Evolutionary conservation across 2,329 filamentous ascomycete genomes (phyloP), one percentile per base, ranked within the genome.

Genomic region (Neonectria sp.): DNA sequence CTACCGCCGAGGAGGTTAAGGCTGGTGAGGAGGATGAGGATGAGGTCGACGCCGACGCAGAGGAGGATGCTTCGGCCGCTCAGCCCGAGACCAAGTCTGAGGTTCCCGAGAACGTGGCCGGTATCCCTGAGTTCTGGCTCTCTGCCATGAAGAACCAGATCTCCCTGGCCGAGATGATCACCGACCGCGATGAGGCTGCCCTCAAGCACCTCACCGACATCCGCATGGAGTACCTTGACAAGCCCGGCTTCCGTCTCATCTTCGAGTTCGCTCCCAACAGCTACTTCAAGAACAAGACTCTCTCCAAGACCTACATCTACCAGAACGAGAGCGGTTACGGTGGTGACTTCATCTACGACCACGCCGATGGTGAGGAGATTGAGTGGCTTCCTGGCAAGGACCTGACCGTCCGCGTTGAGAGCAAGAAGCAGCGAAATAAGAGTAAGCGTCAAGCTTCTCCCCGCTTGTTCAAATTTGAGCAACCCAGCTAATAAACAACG

Each of bases 351-450:
- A 98, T 99, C 83, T 99, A 99, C 81, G 96, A 99, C 81, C 96
- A 99, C 80, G 96, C 97, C 65, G 95, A 99, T 82, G 96, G 97
- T 72, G 94, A 97, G 82, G 96, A 97, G 88, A 97, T 99, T 78
- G 92, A 98, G 76, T 99, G 96, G 96, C 96, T 97, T 85, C 86
- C 91, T 11, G 92, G 92, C 77, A 95, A 97, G 83, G 96, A 99
- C 79, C 86, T 99, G 76, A 99, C 96, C 52, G 93, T 98, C 73
- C 92, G 94, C 74, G 87, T 98, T 68, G 96, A 99, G 88, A 97
- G 94, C 88, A 99, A 99, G 91, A 99, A 99, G 89, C 96, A 99
- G 86, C 91, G 96, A 72, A 99, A 99, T 86, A 99, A 98, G 91
- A 98, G 96, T 99, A 88, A 86, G 86, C 67, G 25, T 45, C 49